Percentiles rank a stretch among this genome's conserved stretches.
Evolutionary conservation across 139 green algal genomes (phyloP).

Genomic region (Spirogloea muscicola): DNA sequence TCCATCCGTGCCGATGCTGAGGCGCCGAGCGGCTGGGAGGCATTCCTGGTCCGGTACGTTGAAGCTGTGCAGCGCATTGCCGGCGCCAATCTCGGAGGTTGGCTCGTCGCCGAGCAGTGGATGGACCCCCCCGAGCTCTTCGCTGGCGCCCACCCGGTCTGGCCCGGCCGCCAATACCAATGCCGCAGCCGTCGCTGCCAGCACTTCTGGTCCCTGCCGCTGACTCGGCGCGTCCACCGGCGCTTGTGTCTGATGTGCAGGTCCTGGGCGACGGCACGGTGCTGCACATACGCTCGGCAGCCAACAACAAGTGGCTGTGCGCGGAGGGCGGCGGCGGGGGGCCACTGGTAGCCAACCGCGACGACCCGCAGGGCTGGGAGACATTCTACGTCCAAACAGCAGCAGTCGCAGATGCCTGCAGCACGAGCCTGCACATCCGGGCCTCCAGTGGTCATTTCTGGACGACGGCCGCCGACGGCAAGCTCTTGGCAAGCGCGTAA

Average conservation of each 20-base stretch:
- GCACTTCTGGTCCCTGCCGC: too few relatives aligned
- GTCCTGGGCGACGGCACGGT: too few relatives aligned
- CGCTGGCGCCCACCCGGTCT: conserved; percentile 14
- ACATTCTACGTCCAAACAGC: conserved; percentile 18
- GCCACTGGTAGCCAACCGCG: conserved; percentile 19
- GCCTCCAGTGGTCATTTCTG: conserved; percentile 28
- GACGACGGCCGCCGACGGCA: background rate
- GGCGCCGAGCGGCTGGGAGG: background rate
- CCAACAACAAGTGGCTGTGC: too few relatives aligned
- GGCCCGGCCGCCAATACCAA: too few relatives aligned
- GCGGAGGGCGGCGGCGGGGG: too few relatives aligned
- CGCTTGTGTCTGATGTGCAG: too few relatives aligned
- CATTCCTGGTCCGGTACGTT: conserved; percentile 10
- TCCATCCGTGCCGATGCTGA: conserved; percentile 1
- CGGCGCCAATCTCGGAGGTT: conserved; percentile 26
- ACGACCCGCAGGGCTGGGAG: conserved; percentile 8
- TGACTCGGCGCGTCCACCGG: too few relatives aligned
- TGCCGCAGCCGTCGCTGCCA: too few relatives aligned
- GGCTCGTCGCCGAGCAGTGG: conserved; percentile 19
- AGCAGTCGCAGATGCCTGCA: too few relatives aligned
- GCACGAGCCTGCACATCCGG: background rate
- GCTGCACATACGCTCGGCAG: too few relatives aligned
- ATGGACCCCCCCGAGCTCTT: conserved; percentile 24
- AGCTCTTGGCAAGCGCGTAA: too few relatives aligned
- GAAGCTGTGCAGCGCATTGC: conserved; percentile 15